Evolutionary conservation across 108 stramenopile species (phyloP), one percentile per base, ranked within the genome.

Genomic region (Licmophora abbreviata): DNA sequence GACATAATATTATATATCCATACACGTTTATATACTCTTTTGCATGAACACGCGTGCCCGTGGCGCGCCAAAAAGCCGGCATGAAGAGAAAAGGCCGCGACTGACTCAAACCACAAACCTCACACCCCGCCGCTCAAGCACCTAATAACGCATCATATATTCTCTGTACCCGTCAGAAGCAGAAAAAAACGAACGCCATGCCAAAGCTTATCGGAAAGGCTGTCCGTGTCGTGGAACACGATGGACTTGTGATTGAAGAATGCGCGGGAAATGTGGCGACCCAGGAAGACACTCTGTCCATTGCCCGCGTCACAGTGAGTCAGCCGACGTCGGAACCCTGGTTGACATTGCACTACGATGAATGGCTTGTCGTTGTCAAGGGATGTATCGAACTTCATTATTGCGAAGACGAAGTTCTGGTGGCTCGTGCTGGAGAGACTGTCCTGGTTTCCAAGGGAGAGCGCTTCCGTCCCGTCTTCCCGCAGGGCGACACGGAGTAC

Each of bases 291-390:
- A 44, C 48, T 26, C 29, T 85, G 21, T 83, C 81, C 15, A 28
- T 89, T 12, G 88, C 88, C 5, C 30, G 54, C 9, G 88, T 89
- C 9, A 60, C 41, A 9, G 71, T 83, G 29, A 12, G 58, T 22
- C 37, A 64, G 24, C 79, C 79, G 0, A 57, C 79, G 17, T 48
- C 62, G 2, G 83, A 85, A 48, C 83, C 88, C 0, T 89, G 76
- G 78, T 63, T 85, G 42, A 85, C 81, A 0, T 44, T 83, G 44
- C 49, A 76, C 27, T 85, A 83, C 40, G 83, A 85, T 41, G 88
- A 83, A 45, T 83, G 77, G 64, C 47, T 89, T 1, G 58, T 64
- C 41, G 76, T 85, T 37, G 31, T 51, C 24, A 64, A 71, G 44
- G 83, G 81, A 14, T 46, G 43, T 8, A 49, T 84, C 17, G 76